Evolutionary conservation across 192 early-diverging fungal genomes (phyloP).

Genomic region (Entomortierella chlamydospora): DNA sequence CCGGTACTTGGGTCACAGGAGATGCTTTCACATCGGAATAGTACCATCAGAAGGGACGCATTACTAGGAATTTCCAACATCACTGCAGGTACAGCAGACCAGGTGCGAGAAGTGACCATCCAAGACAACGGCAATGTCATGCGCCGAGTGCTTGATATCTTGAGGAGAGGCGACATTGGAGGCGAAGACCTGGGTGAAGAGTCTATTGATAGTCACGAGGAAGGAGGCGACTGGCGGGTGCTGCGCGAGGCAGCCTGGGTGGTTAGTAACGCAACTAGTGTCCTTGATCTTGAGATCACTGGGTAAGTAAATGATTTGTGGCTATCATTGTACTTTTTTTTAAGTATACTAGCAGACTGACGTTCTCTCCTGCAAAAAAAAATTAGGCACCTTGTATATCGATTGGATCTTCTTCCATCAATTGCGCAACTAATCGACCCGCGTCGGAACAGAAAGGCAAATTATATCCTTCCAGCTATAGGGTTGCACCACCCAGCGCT

Average conservation of each 20-base stretch:
- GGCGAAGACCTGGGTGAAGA: slow-evolving; percentile 29
- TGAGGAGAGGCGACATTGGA: slow-evolving; percentile 41
- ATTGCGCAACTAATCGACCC: slow-evolving; percentile 53
- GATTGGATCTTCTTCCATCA: slow-evolving; percentile 35
- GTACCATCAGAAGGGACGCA: slow-evolving; percentile 47
- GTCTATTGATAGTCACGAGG: slow-evolving; percentile 11
- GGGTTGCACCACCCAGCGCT: slow-evolving; percentile 27
- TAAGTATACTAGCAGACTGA: not conserved
- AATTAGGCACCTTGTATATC: slow-evolving; percentile 42
- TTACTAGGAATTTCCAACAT: slow-evolving; percentile 51
- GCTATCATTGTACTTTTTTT: not conserved
- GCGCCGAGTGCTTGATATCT: slow-evolving; percentile 39
- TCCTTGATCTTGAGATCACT: slow-evolving; percentile 49
- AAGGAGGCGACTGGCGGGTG: slow-evolving; percentile 52
- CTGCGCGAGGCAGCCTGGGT: slow-evolving; percentile 52
- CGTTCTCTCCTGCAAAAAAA: not conserved
- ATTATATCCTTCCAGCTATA: slow-evolving; percentile 37
- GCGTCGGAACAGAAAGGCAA: slow-evolving; percentile 19
- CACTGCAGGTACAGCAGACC: slow-evolving; percentile 50
- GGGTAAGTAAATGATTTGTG: slow-evolving; percentile 24
- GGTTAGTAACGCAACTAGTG: slow-evolving; percentile 53
- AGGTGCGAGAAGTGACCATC: slow-evolving; percentile 51
- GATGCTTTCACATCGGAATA: slow-evolving; percentile 34
- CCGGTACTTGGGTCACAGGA: slow-evolving; percentile 39
- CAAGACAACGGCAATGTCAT: slow-evolving; percentile 51